These are phyloP conservation scores for Diaporthe vaccinii DNA, from an alignment of 2,329 filamentous ascomycete species.

Conservation along the genomic window DNA sequence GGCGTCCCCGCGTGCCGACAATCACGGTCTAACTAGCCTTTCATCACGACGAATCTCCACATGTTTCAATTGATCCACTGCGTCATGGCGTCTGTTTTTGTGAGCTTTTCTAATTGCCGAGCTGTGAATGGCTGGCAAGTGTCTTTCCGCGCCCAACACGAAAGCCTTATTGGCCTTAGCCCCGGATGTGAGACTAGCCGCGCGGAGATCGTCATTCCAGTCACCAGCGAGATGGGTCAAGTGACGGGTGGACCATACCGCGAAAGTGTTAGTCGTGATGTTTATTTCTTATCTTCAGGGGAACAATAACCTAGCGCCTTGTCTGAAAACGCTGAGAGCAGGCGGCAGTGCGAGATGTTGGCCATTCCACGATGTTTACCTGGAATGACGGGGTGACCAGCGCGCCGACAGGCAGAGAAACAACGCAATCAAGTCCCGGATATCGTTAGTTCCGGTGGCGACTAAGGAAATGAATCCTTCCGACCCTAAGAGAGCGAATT, in stretches of 20 bases:
- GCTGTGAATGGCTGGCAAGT: neutral
- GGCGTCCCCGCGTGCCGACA: neutral
- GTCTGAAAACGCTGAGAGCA: neutral
- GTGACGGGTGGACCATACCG: neutral
- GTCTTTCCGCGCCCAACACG: neutral
- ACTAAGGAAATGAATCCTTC: no score
- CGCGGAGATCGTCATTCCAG: conserved; percentile 29
- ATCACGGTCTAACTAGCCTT: neutral
- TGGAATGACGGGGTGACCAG: neutral
- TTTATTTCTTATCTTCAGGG: neutral
- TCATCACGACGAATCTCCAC: neutral
- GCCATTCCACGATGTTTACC: neutral
- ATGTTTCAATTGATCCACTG: neutral
- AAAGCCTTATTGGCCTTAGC: conserved; percentile 10
- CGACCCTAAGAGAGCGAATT: neutral
- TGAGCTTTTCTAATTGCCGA: neutral
- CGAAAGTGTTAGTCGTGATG: neutral
- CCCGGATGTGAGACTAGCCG: conserved; percentile 25
- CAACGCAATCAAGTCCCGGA: neutral
- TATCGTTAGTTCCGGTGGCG: conserved; percentile 8
- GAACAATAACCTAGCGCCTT: neutral
- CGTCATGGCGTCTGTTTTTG: neutral
- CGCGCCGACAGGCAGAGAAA: neutral
- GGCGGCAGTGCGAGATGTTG: neutral
- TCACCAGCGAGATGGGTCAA: neutral